Percentiles rank a stretch among this genome's conserved stretches.
Evolutionary conservation across 2,329 filamentous ascomycete genomes (phyloP).

Genomic region (Acrocalymma vagum): DNA sequence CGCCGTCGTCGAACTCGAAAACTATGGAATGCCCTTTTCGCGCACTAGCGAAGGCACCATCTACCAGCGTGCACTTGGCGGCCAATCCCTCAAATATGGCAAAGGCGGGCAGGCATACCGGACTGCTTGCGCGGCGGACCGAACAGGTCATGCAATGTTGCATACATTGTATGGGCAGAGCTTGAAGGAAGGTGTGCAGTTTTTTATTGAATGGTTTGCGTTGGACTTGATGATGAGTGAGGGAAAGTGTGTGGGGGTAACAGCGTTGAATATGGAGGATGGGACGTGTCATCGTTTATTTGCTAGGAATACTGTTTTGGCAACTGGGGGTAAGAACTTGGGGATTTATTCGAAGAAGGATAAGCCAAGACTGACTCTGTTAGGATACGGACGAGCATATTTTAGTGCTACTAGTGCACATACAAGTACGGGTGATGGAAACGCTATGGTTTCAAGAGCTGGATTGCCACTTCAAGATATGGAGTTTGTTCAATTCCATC

Average conservation of each 20-base stretch:
- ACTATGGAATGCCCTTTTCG: conserved; percentile 65
- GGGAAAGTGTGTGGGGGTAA: conserved; percentile 56
- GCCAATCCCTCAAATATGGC: conserved; percentile 57
- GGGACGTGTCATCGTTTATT: conserved; percentile 59
- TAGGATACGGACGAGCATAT: conserved; percentile 59
- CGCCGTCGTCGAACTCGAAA: conserved; percentile 64
- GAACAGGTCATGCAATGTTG: conserved; percentile 60
- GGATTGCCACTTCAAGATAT: conserved; percentile 60
- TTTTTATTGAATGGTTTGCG: conserved; percentile 61
- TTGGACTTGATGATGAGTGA: conserved; percentile 59
- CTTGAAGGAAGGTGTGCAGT: conserved; percentile 57
- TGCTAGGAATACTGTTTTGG: conserved; percentile 58
- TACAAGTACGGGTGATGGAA: conserved; percentile 60
- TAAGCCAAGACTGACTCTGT: conserved; percentile 5
- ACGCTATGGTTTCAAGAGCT: conserved; percentile 59
- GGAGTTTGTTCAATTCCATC: conserved; percentile 63
- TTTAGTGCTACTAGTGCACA: conserved; percentile 60
- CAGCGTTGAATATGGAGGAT: conserved; percentile 59
- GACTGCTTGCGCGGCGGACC: conserved; percentile 56
- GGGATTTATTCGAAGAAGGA: not conserved
- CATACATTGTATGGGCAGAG: conserved; percentile 61
- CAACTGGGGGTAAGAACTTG: conserved; percentile 50
- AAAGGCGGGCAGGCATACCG: conserved; percentile 60
- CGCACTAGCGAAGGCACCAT: conserved; percentile 55
- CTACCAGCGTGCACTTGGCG: conserved; percentile 59